Evolutionary conservation across 371 early-diverging fungal species (phyloP).

Genomic region (Apophysomyces sp.): DNA sequence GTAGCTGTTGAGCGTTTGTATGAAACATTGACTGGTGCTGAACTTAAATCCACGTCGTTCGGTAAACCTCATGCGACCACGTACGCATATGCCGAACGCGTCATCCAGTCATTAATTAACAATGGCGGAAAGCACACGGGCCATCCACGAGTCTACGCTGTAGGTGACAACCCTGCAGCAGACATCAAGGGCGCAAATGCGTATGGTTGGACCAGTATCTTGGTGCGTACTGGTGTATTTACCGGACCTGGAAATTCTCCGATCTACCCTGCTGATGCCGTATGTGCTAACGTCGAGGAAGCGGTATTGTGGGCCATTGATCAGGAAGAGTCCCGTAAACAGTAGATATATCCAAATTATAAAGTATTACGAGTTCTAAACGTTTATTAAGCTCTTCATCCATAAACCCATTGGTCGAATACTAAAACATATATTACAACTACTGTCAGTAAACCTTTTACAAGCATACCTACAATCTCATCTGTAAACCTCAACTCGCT

Average conservation of each 20-base stretch:
- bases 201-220: constrained; percentile 78
- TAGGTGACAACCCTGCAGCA: constrained; percentile 77
- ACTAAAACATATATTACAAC: too few species aligned
- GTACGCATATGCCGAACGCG: constrained; percentile 68
- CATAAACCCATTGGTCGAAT: too few species aligned
- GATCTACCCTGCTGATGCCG: constrained; percentile 58
- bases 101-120: constrained; percentile 36
- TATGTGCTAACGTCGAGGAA: constrained; percentile 74
- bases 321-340: constrained; percentile 19
- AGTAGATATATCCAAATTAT: background rate
- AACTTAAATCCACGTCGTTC: constrained; percentile 67
- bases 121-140: background rate
- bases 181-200: constrained; percentile 84
- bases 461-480: too few species aligned
- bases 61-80: constrained; percentile 84
- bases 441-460: too few species aligned
- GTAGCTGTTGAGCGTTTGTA: constrained; percentile 61
- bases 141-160: constrained; percentile 53
- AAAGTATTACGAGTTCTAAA: background rate
- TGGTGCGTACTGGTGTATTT: constrained; percentile 86
- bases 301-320: constrained; percentile 65
- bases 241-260: constrained; percentile 52
- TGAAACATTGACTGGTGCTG: constrained; percentile 29
- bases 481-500: too few species aligned
- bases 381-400: too few species aligned